These are phyloP conservation scores for Eruca vesicaria DNA, from an alignment of 441 rosid genomes.

Conservation along the genomic window DNA sequence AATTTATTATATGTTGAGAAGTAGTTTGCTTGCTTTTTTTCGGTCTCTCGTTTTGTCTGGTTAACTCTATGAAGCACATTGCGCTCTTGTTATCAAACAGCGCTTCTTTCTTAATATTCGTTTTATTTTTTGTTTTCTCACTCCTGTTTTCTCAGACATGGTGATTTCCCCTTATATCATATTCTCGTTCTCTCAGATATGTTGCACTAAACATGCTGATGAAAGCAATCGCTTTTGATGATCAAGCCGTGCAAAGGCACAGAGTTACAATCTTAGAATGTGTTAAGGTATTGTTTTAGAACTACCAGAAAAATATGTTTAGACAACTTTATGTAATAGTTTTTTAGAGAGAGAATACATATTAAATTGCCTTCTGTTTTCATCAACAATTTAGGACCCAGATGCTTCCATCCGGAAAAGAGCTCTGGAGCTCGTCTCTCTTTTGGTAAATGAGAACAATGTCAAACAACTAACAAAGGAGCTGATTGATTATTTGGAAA, in stretches of 20 bases:
- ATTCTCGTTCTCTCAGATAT: constrained; percentile 54
- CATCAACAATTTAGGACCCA: constrained; percentile 69
- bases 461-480: constrained; percentile 90
- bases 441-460: constrained; percentile 89
- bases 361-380: constrained; percentile 36
- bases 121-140: constrained; percentile 3
- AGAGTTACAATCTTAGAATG: constrained; percentile 96
- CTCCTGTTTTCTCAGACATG: constrained; percentile 50
- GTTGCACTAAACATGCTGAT: constrained; percentile 99
- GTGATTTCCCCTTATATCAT: constrained; percentile 44
- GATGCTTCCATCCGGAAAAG: constrained; percentile 99
- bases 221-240: constrained; percentile 91
- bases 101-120: neutral
- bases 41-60: neutral
- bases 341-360: constrained; percentile 13
- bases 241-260: constrained; percentile 99
- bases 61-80: neutral
- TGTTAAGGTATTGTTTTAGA: constrained; percentile 69
- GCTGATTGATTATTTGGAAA: constrained; percentile 92
- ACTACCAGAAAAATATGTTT: constrained; percentile 1
- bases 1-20: neutral
- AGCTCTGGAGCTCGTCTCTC: constrained; percentile 90
- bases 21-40: neutral
- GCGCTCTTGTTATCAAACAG: constrained; percentile 4
- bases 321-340: neutral